phyloP scores from a whole-genome alignment of 805 yeast species.

The Wickerhamomyces subpelliculosus region DNA sequence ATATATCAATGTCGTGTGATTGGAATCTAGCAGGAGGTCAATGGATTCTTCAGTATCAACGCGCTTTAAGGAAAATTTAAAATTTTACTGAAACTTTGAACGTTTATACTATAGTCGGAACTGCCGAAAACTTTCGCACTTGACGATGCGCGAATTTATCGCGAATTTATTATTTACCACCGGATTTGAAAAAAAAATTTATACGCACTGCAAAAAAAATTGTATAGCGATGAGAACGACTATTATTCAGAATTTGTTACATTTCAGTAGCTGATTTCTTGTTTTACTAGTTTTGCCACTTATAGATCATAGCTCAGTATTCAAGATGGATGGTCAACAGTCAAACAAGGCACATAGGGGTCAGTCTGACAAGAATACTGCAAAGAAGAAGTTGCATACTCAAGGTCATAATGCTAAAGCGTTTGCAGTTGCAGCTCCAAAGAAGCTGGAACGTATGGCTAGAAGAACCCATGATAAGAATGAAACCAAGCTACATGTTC shows the following conservation, averaged over 20 bases:
- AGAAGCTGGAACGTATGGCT: conserved; percentile 79
- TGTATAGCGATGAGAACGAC: not conserved
- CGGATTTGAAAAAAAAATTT: not conserved
- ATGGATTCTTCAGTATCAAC: not conserved
- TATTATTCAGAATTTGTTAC: too few species aligned
- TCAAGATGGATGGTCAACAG: conserved; percentile 39
- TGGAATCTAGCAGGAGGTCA: too few species aligned
- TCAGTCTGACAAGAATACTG: conserved; percentile 45
- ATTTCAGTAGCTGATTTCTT: too few species aligned
- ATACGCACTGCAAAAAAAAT: not conserved
- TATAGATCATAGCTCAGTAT: not conserved
- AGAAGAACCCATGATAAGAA: conserved; percentile 73
- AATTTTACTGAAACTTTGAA: not conserved
- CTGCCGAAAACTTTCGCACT: not conserved
- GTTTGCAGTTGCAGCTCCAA: conserved; percentile 77
- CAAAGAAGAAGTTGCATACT: conserved; percentile 81
- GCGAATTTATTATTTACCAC: too few species aligned
- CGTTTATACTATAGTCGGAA: not conserved
- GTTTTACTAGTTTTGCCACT: too few species aligned
- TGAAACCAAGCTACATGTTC: conserved; percentile 87
- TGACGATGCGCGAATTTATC: not conserved
- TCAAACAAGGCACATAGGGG: conserved; percentile 80
- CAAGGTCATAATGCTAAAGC: conserved; percentile 85
- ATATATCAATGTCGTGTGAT: too few species aligned
- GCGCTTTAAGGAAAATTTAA: not conserved